Evolutionary conservation across 768 basidiomycete genomes (phyloP).

Genomic region (Lactarius pseudohatsudake): DNA sequence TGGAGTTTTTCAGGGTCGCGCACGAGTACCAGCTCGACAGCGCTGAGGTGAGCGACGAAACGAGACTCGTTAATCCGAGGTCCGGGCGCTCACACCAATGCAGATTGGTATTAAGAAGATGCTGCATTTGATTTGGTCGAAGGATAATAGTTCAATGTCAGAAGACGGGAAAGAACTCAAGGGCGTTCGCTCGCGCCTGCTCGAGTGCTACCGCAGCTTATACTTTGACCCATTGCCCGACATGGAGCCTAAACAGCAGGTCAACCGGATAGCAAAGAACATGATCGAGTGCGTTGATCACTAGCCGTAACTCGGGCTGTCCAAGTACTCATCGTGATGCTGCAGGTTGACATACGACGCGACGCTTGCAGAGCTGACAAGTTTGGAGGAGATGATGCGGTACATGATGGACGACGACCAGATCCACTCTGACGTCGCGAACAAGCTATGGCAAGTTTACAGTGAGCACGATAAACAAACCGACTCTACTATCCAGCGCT

Average conservation of each 20-base stretch:
- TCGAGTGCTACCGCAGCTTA: conserved; percentile 84
- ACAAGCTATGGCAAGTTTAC: conserved; percentile 95
- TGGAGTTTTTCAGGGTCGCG: conserved; percentile 86
- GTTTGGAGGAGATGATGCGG: conserved; percentile 94
- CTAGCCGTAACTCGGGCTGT: not conserved
- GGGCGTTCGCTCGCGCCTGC: conserved; percentile 79
- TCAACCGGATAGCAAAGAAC: conserved; percentile 92
- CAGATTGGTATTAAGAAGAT: conserved; percentile 91
- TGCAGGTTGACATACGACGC: conserved; percentile 85
- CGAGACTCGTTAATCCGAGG: too few relatives aligned
- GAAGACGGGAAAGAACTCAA: conserved; percentile 78
- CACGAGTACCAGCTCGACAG: conserved; percentile 78
- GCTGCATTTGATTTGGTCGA: conserved; percentile 96
- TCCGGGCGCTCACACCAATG: not conserved
- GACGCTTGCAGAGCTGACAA: conserved; percentile 92
- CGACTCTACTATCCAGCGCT: not conserved
- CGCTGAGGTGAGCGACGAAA: conserved; percentile 56
- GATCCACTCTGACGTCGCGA: conserved; percentile 80
- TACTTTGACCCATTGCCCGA: conserved; percentile 85
- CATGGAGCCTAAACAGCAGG: conserved; percentile 77
- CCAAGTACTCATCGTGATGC: conserved; percentile 4
- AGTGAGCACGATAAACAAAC: conserved; percentile 50
- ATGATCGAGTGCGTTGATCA: conserved; percentile 79
- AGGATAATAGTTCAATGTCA: conserved; percentile 82
- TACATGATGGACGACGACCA: conserved; percentile 91